Percentiles rank a stretch among this genome's conserved stretches.
Conservation (phyloP, 177 flowering plant genomes). For the Vitis hybrid region DNA sequence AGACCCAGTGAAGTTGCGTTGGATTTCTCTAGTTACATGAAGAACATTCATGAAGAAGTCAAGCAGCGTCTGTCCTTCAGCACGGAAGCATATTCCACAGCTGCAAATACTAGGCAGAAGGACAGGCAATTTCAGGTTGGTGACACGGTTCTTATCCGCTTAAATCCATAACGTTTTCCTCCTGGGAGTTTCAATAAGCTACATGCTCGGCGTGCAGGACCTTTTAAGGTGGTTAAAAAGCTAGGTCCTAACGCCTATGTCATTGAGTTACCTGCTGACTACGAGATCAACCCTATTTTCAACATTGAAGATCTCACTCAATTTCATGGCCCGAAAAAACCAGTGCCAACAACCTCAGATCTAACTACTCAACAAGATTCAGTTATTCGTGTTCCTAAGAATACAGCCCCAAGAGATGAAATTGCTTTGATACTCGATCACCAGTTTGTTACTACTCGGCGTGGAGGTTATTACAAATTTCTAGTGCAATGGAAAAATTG, state of each 20-base stretch:
- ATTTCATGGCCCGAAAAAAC: neutral
- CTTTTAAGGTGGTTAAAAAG: neutral
- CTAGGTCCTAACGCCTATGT: neutral
- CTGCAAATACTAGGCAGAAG: neutral
- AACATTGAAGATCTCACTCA: neutral
- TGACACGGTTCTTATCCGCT: neutral
- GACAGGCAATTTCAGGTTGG: neutral
- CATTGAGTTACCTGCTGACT: neutral
- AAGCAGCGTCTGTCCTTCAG: neutral
- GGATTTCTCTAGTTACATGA: neutral
- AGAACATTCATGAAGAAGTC: neutral
- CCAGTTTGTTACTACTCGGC: neutral
- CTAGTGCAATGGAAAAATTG: constrained; percentile 2
- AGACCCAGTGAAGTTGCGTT: neutral
- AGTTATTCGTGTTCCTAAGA: neutral
- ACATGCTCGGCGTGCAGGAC: constrained; percentile 2
- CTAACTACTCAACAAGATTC: neutral
- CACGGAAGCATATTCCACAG: neutral
- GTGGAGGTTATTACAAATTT: neutral
- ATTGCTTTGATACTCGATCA: neutral
- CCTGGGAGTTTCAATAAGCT: neutral
- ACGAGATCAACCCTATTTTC: neutral
- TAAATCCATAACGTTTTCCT: neutral
- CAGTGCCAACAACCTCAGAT: neutral
- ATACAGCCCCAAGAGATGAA: neutral